These are phyloP conservation scores for Alloteropsis semialata DNA, from an alignment of 176 grass and related monocot species.

Conservation along the genomic window DNA sequence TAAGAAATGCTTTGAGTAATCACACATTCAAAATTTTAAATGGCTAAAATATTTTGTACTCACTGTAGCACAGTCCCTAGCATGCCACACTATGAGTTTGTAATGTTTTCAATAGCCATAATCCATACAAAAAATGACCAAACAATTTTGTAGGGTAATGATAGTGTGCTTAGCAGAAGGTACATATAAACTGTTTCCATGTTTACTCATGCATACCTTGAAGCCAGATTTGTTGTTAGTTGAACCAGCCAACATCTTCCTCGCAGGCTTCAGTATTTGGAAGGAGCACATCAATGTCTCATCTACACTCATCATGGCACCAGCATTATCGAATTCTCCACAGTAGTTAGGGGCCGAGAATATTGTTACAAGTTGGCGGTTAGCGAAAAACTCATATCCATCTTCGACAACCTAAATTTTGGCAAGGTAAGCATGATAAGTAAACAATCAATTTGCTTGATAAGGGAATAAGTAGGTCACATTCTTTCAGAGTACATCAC, in stretches of 20 bases:
- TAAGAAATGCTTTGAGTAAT: conserved; percentile 7
- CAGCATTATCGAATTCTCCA: conserved; percentile 77
- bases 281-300: conserved; percentile 76
- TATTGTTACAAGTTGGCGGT: conserved; percentile 64
- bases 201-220: conserved; percentile 38
- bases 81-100: not conserved
- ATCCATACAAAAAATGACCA: not conserved
- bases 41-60: not conserved
- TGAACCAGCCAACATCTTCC: conserved; percentile 37
- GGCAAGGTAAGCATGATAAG: conserved; percentile 2
- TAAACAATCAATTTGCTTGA: not conserved
- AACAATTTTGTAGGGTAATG: not conserved
- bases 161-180: conserved; percentile 9
- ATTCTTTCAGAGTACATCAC: not conserved
- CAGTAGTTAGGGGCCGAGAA: conserved; percentile 83
- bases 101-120: not conserved
- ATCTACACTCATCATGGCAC: conserved; percentile 84
- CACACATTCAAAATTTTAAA: not conserved
- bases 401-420: conserved; percentile 68
- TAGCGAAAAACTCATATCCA: conserved; percentile 77
- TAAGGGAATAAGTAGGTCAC: not conserved
- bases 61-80: not conserved
- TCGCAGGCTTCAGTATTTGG: conserved; percentile 66
- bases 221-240: conserved; percentile 53
- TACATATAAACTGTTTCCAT: not conserved